Base-by-base conservation (phyloP, 2,329 filamentous ascomycete species). In the Corynespora cassiicola region DNA sequence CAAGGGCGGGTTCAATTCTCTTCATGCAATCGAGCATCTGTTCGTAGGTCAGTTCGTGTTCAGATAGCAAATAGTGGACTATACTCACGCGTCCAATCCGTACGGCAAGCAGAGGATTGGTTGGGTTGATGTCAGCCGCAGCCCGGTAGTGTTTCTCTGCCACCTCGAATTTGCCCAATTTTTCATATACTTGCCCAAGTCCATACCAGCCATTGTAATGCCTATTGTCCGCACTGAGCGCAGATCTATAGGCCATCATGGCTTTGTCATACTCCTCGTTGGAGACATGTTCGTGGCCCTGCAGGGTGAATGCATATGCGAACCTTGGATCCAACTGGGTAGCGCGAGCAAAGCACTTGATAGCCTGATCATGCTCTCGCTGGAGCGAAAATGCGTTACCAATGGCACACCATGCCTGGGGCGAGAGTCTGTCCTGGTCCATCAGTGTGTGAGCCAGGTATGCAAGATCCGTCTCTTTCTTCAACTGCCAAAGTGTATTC, bases 161-260 rank as follows among this genome's bases (percentile, higher is more conserved):
- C 65, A 94, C 89, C 46, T 95, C 89, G 56, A 89, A 91, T 65
- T 90, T 91, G 60, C 90, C 91, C 57, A 95, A 81, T 61, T 91
- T 92, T 68, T 95, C 89, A 58, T 92, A 94, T 2, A 96, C 90
- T 22, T 74, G 78, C 6, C 81, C 82, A n/a, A 86, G 69, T 14
- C 94, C 94, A 65, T 97, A 99, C 81, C 95, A 97, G n/a, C 92
- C 94, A 63, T 96, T 96, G 74, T 97, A 99, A 65, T 96, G 92
- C 14, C 92, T 84, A 38, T 81, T 84, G 60, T 99, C 91, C 1
- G 89, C 90, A 28, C 85, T 82, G 52, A 99, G 88, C 2, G 90
- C 91, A 36, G 86, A 82, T 21, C 95, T 84, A 68, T 96, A 99
- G 2, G 90, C 86, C 24, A 85, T 83, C 28, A 96, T 80, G 0